Evolutionary conservation across 257 asterid genomes (phyloP), one percentile per base, ranked within the genome.

Genomic region (Parsonsia alboflavescens): DNA sequence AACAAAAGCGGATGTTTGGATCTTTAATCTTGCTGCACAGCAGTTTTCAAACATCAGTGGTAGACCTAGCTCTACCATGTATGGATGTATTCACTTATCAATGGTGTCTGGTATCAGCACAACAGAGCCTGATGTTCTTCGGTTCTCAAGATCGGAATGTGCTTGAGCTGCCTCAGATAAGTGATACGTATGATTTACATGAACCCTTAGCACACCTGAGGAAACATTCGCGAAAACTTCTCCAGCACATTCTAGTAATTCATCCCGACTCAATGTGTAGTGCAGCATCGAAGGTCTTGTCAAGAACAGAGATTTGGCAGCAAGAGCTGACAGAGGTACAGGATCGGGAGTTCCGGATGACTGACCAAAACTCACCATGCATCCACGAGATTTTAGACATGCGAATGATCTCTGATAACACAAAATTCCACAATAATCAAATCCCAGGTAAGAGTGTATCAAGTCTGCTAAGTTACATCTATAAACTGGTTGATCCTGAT

Each of bases 281-380:
- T 86, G 89, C 93, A 85, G 84, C 85, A 95, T 16, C 15, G 89
- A 15, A n/a, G 98, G 98, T 85, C 96, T 83, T 2, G 99, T 90
- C 91, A 95, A 80, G 91, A 88, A 90, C 72, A 95, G 90, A 33
- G 96, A 88, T 80, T 90, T 95, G 11, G 86, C 82, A 9, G 86
- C 86, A 44, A 95, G 89, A 44, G 92, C 87, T 0, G 98, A 81
- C 72, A 89, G 64, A n/a, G 93, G 93, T 52, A 89, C 76, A 1
- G 96, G 96, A 30, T 90, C 98, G 41, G 96, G 93, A 5, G 80
- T 39, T 17, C 96, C 99, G 1, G 99, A 92, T 41, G 99, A 83
- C 85, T 92, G 99, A 13, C 99, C 99, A 19, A 90, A 92, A 78
- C 80, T 89, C 81, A 95, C 96, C 98, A 95, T 83, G 88, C 84